Evolutionary conservation across 1,284 basidiomycete species (phyloP).

Genomic region (Marasmius oreades): DNA sequence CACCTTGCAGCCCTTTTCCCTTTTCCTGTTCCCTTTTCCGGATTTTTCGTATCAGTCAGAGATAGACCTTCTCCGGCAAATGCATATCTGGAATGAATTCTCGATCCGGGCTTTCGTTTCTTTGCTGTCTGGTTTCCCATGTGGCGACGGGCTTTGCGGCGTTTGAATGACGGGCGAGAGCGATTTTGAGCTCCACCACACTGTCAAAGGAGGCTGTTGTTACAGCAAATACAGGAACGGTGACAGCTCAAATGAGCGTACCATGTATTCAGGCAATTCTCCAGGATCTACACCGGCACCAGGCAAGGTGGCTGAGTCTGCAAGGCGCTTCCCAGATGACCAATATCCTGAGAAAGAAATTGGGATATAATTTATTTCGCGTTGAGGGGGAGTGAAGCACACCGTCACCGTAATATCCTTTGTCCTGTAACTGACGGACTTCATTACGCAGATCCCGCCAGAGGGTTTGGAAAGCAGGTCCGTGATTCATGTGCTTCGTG

Average conservation of each 20-base stretch:
- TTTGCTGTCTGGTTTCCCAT: slow-evolving; percentile 60
- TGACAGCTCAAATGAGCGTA: slow-evolving; percentile 25
- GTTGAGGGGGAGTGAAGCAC: slow-evolving; percentile 10
- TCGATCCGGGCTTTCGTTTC: slow-evolving; percentile 64
- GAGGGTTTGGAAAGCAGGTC: slow-evolving; percentile 65
- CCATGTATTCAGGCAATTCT: slow-evolving; percentile 74
- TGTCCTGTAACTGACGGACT: slow-evolving; percentile 61
- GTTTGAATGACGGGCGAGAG: slow-evolving; percentile 42
- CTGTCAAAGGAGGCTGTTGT: slow-evolving; percentile 30
- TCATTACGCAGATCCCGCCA: slow-evolving; percentile 64
- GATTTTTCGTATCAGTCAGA: slow-evolving; percentile 42
- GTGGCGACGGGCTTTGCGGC: slow-evolving; percentile 30
- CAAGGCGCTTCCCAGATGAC: slow-evolving; percentile 69
- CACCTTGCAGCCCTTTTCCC: slow-evolving; percentile 69
- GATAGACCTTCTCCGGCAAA: slow-evolving; percentile 56
- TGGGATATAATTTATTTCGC: neutral
- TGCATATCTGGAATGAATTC: slow-evolving; percentile 55
- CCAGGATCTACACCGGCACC: slow-evolving; percentile 48
- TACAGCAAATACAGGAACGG: slow-evolving; percentile 4
- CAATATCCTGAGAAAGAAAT: slow-evolving; percentile 57
- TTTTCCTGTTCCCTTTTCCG: slow-evolving; percentile 56
- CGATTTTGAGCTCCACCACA: slow-evolving; percentile 78
- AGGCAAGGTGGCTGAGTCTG: slow-evolving; percentile 53
- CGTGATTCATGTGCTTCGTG: slow-evolving; percentile 74
- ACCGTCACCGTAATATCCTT: slow-evolving; percentile 82